These are phyloP conservation scores for Sphenostylis stenocarpa DNA, from an alignment of 306 rosid species.

Conservation along the genomic window DNA sequence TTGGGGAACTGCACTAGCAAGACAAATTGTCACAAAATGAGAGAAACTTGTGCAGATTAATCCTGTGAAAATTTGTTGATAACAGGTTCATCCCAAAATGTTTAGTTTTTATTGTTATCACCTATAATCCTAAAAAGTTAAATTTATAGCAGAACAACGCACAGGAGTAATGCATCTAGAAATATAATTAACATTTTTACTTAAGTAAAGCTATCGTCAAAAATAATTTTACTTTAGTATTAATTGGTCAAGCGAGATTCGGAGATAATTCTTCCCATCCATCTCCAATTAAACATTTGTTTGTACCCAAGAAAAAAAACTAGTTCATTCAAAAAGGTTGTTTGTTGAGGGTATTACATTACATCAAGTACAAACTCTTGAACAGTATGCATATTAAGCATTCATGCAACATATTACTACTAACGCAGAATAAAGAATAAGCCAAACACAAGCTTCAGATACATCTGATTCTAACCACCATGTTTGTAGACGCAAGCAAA, in stretches of 20 bases:
- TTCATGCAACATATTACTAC: background rate
- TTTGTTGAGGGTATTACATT: background rate
- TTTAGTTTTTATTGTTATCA: background rate
- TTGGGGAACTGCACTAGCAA: background rate
- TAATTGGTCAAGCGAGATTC: background rate
- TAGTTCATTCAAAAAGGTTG: too few relatives aligned
- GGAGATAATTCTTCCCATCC: background rate
- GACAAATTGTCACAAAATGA: background rate
- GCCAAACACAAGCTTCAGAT: background rate
- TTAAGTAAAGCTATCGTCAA: too few relatives aligned
- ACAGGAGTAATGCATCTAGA: background rate
- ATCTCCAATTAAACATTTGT: background rate
- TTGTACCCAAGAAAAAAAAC: background rate
- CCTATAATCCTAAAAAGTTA: background rate
- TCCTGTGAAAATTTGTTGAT: too few relatives aligned
- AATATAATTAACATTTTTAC: background rate
- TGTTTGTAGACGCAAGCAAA: background rate
- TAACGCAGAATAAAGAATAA: slow-evolving; percentile 7
- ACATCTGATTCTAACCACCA: background rate
- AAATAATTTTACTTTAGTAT: background rate
- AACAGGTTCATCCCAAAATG: too few relatives aligned
- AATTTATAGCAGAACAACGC: background rate
- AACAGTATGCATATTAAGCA: background rate
- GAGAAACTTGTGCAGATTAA: background rate
- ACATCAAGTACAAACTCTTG: background rate